A percentile compares a stretch with the other conserved stretches of the same genome.
Conservation (phyloP, 345 rosid species). For the Eucalyptus pumila region DNA sequence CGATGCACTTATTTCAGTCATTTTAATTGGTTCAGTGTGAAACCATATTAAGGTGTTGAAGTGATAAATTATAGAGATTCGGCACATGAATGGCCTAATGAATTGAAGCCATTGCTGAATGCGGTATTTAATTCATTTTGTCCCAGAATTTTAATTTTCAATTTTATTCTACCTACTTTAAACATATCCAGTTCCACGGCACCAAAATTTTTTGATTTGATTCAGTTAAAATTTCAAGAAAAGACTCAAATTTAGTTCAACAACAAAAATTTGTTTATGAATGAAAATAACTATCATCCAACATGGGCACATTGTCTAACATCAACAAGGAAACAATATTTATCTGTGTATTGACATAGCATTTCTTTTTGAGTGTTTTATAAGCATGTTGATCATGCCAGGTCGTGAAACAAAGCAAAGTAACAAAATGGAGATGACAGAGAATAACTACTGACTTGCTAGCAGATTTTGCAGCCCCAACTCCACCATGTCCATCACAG, state of each 20-base stretch:
- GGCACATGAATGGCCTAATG: neutral
- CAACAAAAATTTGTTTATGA: neutral
- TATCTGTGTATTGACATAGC: neutral
- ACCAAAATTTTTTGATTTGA: neutral
- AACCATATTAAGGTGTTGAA: neutral
- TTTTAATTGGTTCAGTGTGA: neutral
- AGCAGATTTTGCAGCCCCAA: conserved; percentile 80
- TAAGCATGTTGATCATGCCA: neutral
- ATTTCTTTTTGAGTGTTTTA: neutral
- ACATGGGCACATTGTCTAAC: neutral
- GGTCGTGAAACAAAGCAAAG: neutral
- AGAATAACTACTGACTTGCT: conserved; percentile 59
- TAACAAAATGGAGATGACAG: neutral
- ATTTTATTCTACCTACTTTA: neutral
- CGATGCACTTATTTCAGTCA: neutral
- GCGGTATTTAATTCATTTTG: neutral
- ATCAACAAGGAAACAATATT: neutral
- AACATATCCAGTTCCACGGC: neutral
- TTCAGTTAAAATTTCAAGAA: neutral
- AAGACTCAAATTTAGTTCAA: neutral
- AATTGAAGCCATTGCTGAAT: neutral
- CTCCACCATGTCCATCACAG: conserved; percentile 99
- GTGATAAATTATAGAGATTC: neutral
- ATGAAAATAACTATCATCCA: neutral
- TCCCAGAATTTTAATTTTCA: neutral